Evolutionary conservation across 768 basidiomycete genomes (phyloP).

Genomic region (Lactarius deliciosus): DNA sequence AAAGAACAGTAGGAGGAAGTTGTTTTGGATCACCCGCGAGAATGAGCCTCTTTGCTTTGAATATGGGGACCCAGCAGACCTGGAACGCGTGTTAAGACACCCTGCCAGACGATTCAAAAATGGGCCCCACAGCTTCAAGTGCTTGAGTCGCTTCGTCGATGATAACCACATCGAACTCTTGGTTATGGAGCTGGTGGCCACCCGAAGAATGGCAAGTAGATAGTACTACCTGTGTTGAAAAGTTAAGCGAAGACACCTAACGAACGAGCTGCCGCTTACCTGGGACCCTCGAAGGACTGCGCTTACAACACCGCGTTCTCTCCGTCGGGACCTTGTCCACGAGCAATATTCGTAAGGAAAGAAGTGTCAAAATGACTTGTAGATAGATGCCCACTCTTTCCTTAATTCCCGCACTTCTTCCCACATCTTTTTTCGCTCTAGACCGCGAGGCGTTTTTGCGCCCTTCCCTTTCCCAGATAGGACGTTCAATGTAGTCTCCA

Average conservation of each 20-base stretch:
- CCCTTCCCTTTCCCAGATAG: constrained; percentile 76
- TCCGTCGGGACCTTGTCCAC: constrained; percentile 70
- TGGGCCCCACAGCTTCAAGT: constrained; percentile 74
- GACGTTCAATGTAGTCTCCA: constrained; percentile 63
- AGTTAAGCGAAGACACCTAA: constrained; percentile 4
- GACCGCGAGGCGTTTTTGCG: constrained; percentile 64
- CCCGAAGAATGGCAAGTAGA: constrained; percentile 96
- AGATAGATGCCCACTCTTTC: constrained; percentile 67
- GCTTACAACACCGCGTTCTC: constrained; percentile 82
- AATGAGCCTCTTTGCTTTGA: constrained; percentile 87
- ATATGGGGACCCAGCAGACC: constrained; percentile 95
- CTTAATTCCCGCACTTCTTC: constrained; percentile 81
- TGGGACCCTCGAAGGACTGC: constrained; percentile 79
- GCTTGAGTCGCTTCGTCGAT: constrained; percentile 99
- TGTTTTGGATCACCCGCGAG: constrained; percentile 96
- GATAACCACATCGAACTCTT: constrained; percentile 87
- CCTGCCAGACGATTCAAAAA: background rate
- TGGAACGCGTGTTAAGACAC: constrained; percentile 31
- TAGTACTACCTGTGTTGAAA: constrained; percentile 64
- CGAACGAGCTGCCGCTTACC: constrained; percentile 38
- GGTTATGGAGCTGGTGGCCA: constrained; percentile 71
- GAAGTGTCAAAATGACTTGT: background rate
- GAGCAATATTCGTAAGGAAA: constrained; percentile 11
- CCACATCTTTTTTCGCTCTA: constrained; percentile 83
- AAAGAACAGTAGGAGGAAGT: constrained; percentile 89